Percentiles rank a stretch among this genome's conserved stretches.
Conservation (phyloP, 2,329 filamentous ascomycete genomes). For the Atkinsonella hypoxylon region DNA sequence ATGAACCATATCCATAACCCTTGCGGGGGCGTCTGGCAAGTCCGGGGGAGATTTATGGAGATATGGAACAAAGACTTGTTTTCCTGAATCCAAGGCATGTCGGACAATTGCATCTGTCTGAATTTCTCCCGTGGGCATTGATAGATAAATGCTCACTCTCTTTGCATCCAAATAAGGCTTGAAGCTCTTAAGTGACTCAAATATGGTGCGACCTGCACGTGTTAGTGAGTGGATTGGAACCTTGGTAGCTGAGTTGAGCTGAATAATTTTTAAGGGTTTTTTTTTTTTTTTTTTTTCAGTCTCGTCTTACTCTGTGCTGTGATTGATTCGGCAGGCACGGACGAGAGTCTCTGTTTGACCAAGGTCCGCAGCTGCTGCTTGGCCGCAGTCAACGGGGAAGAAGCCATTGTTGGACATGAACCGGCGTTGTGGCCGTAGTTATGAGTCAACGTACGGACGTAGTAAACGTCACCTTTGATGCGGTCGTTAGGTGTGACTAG, state of each 20-base stretch:
- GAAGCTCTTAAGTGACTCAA: constrained; percentile 51
- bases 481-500: neutral
- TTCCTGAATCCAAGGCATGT: constrained; percentile 64
- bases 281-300: too few species aligned
- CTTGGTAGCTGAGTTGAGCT: neutral
- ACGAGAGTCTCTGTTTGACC: constrained; percentile 55
- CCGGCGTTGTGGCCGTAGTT: neutral
- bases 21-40: constrained; percentile 40
- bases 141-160: constrained; percentile 76
- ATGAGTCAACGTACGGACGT: too few species aligned
- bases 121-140: constrained; percentile 82
- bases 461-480: neutral
- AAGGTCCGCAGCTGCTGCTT: constrained; percentile 65
- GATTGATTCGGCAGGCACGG: constrained; percentile 49
- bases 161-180: constrained; percentile 64
- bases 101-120: constrained; percentile 73
- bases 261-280: too few species aligned
- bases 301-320: constrained; percentile 53
- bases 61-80: constrained; percentile 86
- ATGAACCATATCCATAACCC: constrained; percentile 91
- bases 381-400: constrained; percentile 28
- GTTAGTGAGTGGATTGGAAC: neutral
- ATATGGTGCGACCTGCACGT: constrained; percentile 51
- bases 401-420: constrained; percentile 3
- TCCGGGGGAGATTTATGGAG: constrained; percentile 51